Percentiles rank a stretch among this genome's conserved stretches.
These are phyloP conservation scores for Seiridium cupressi DNA, from an alignment of 2,329 filamentous ascomycete genomes.

Conservation along the genomic window DNA sequence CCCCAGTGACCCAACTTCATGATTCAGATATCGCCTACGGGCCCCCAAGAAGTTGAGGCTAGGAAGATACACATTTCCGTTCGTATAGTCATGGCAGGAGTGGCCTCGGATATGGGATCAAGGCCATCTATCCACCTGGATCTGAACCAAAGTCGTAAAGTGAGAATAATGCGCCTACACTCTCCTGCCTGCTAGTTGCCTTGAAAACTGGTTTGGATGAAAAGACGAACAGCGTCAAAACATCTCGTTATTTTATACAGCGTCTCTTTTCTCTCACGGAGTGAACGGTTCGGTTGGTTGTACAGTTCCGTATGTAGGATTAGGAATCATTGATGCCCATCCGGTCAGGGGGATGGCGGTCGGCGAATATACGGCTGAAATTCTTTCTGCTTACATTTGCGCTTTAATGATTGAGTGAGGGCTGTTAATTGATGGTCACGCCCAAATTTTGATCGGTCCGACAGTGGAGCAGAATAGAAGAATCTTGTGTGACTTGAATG, in stretches of 20 bases:
- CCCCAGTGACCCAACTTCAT: no score
- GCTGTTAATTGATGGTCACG: background rate
- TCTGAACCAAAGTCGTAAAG: background rate
- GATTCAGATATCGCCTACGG: no score
- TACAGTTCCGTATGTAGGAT: constrained; percentile 7
- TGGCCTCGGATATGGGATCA: background rate
- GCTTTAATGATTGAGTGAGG: background rate
- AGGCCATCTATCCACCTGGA: background rate
- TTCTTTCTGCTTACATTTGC: constrained; percentile 6
- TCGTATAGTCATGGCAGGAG: no score
- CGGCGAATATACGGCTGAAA: constrained; percentile 4
- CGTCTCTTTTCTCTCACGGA: background rate
- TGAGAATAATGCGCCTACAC: background rate
- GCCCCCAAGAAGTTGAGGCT: no score
- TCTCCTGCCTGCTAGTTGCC: background rate
- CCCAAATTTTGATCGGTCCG: no score
- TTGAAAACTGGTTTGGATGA: constrained; percentile 11
- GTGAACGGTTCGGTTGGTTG: constrained; percentile 8
- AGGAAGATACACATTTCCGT: no score
- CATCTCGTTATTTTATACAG: background rate
- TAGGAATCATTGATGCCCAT: constrained; percentile 6
- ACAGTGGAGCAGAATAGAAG: no score
- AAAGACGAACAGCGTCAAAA: background rate
- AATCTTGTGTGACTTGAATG: no score
- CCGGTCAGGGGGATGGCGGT: constrained; percentile 1